These are phyloP conservation scores for Cyberlindnera petersonii DNA, from an alignment of 805 yeast species.

Conservation along the genomic window DNA sequence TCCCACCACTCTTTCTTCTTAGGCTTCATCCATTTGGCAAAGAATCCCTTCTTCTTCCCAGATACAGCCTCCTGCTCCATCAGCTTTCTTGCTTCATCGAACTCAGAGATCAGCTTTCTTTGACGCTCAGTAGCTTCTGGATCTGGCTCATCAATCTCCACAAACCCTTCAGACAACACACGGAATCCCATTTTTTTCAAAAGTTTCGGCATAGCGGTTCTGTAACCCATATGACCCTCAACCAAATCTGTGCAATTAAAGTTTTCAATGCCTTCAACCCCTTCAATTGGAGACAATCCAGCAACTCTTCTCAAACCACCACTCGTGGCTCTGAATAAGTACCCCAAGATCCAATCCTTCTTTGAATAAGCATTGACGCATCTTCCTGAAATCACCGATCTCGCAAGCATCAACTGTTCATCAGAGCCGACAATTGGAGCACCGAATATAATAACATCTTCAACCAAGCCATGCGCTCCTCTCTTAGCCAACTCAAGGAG, in stretches of 20 bases:
- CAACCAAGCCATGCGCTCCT: conserved; percentile 85
- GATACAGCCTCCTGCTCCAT: conserved; percentile 42
- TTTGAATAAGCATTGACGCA: conserved; percentile 88
- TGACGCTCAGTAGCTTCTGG: conserved; percentile 83
- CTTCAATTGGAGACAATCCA: conserved; percentile 76
- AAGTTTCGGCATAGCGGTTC: conserved; percentile 86
- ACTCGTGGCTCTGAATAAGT: conserved; percentile 89
- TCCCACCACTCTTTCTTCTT: conserved; percentile 59
- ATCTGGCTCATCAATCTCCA: conserved; percentile 94
- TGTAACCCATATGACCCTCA: conserved; percentile 96
- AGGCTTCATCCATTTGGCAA: conserved; percentile 46
- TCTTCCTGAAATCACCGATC: conserved; percentile 84
- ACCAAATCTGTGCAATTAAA: conserved; percentile 82
- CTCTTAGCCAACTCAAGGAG: conserved; percentile 77
- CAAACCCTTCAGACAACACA: conserved; percentile 83
- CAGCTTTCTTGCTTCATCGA: conserved; percentile 76
- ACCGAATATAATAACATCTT: conserved; percentile 84
- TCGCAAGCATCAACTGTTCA: conserved; percentile 73
- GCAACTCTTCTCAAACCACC: conserved; percentile 92
- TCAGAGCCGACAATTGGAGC: conserved; percentile 77
- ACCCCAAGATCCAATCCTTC: conserved; percentile 95
- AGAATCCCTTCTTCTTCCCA: conserved; percentile 34
- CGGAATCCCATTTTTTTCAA: conserved; percentile 69
- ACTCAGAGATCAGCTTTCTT: conserved; percentile 74
- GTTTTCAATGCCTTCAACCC: conserved; percentile 67